A percentile compares a stretch with the other conserved stretches of the same genome.
These are phyloP conservation scores for Coemansia sp. DNA, from an alignment of 192 early-diverging fungal genomes.

Conservation along the genomic window DNA sequence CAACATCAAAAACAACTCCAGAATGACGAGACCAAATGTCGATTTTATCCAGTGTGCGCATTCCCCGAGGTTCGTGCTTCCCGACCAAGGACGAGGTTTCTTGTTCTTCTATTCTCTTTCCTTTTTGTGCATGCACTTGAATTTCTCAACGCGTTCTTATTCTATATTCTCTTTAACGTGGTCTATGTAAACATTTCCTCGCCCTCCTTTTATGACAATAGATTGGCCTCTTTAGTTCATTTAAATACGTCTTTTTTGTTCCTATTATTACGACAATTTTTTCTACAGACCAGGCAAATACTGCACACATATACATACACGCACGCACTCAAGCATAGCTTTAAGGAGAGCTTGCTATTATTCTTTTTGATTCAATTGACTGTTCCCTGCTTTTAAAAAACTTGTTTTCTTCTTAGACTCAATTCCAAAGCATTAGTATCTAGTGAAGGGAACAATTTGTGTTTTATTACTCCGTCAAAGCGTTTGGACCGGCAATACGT, in stretches of 20 bases:
- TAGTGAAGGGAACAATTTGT: too few relatives aligned
- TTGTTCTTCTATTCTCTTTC: neutral
- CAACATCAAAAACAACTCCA: too few relatives aligned
- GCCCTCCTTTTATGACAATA: slow-evolving; percentile 1
- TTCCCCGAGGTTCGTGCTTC: neutral
- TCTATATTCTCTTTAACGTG: slow-evolving; percentile 4
- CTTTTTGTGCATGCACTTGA: slow-evolving; percentile 5
- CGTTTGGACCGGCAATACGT: too few relatives aligned
- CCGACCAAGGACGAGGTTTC: neutral
- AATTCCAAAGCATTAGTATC: too few relatives aligned
- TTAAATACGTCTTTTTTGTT: slow-evolving; percentile 5
- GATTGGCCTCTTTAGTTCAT: neutral
- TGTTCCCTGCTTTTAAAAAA: neutral
- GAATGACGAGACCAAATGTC: too few relatives aligned
- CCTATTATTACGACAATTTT: neutral
- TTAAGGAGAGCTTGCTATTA: too few relatives aligned
- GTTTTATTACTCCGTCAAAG: too few relatives aligned
- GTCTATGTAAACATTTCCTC: slow-evolving; percentile 4
- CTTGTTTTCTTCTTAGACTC: neutral
- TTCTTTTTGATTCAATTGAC: neutral
- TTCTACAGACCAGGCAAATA: neutral
- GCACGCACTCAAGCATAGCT: too few relatives aligned
- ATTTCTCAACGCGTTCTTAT: neutral
- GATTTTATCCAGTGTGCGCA: too few relatives aligned
- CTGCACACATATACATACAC: too few relatives aligned